Base-by-base conservation (phyloP, 73 alveolate species). In the Paramecium sonneborni region DNA sequence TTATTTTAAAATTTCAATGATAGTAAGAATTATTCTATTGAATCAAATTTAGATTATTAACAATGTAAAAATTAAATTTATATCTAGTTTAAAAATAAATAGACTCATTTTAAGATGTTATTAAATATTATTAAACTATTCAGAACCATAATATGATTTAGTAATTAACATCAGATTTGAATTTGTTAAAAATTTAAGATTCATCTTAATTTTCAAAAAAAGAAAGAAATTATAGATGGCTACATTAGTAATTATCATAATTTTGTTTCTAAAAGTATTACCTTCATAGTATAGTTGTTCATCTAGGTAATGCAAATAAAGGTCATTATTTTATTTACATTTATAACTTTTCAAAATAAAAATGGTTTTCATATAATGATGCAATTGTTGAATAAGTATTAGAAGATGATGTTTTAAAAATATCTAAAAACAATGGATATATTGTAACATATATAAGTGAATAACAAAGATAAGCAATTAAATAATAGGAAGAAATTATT, bases 281-380 rank as follows among this genome's bases (percentile, higher is more conserved):
- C 4, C 15, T 62, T 14, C 84, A 62, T 62, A 30, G 84, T 1
- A 32, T 62, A 23, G 84, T 62, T 26, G 20, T 62, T 62, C 84
- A 62, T 32, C 12, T 26, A 62, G 84, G 84, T 14, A 62, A n/a
- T 26, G 84, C 84, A 62, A n/a, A 30, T 26, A 2, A 62, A 12
- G 84, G 84, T 30, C 84, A 62, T 62, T 30, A 62, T 32, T 62
- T 62, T 62, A 32, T 62, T 30, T 62, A 62, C 6, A 62, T 62
- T 32, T 62, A 62, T 62, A 62, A 62, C 24, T 62, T 62, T n/a
- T 62, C 44, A 30, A 30, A 30, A 26, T 3, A 62, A 26, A 3
- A 62, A 62, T 62, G 84, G 84, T 62, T 62, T 26, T 26, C 20
- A 32, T 62, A 62, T 62, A 62, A 62, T 62, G 84, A 62, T 8